These are phyloP conservation scores for Penicillium egyptiacum DNA, from an alignment of 495 filamentous ascomycete genomes.

Conservation along the genomic window DNA sequence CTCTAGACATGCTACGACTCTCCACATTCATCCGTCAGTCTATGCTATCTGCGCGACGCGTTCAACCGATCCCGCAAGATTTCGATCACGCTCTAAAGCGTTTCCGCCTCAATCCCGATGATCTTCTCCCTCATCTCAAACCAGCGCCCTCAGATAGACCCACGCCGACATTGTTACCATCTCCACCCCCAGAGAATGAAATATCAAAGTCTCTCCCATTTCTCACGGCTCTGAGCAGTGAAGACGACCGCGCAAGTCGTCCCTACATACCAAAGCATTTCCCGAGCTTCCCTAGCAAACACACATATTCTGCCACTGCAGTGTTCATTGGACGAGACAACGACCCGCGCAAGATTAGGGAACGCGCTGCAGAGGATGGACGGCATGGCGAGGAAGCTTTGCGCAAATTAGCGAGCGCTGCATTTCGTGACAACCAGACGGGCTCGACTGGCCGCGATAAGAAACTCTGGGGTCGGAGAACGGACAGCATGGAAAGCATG, in stretches of 20 bases:
- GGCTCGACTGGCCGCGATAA: conserved; percentile 41
- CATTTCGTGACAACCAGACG: conserved; percentile 44
- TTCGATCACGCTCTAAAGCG: conserved; percentile 62
- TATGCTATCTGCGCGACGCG: conserved; percentile 61
- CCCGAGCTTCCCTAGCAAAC: conserved; percentile 67
- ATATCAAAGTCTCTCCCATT: conserved; percentile 43
- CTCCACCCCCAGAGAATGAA: conserved; percentile 48
- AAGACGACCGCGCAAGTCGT: conserved; percentile 47
- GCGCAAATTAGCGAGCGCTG: conserved; percentile 60
- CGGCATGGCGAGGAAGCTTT: conserved; percentile 72
- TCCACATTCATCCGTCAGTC: conserved; percentile 57
- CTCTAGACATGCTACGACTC: conserved; percentile 58
- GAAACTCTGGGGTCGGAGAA: conserved; percentile 45
- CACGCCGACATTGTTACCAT: conserved; percentile 40
- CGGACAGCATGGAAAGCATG: conserved; percentile 50
- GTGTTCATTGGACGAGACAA: conserved; percentile 64
- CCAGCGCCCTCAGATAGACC: conserved; percentile 32
- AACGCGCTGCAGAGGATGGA: conserved; percentile 71
- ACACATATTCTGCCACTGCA: conserved; percentile 69
- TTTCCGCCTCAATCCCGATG: conserved; percentile 33
- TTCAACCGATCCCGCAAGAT: conserved; percentile 63
- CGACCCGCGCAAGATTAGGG: conserved; percentile 70
- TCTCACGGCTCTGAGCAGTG: conserved; percentile 54
- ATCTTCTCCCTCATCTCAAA: conserved; percentile 45
- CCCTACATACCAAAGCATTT: conserved; percentile 66